These are phyloP conservation scores for Tetraselmis striata DNA, from an alignment of 139 green algal genomes.

Conservation along the genomic window DNA sequence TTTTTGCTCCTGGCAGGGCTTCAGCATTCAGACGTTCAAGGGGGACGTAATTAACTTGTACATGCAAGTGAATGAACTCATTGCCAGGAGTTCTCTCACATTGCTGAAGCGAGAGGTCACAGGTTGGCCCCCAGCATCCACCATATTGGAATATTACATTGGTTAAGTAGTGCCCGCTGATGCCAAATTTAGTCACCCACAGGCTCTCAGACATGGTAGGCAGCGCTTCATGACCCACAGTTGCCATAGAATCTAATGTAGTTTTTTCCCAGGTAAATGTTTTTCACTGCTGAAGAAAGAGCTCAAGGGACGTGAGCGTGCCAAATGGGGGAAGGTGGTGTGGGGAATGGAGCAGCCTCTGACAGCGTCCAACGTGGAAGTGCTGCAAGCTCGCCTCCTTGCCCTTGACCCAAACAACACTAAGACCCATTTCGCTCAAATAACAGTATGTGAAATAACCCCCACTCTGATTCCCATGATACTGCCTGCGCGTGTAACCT, in stretches of 20 bases:
- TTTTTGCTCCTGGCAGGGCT: no score
- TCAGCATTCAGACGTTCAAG: not conserved
- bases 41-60: not conserved
- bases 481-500: not conserved
- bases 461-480: no score
- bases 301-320: not conserved
- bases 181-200: no score
- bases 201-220: no score
- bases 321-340: not conserved
- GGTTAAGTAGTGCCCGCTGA: no score
- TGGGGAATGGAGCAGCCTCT: not conserved
- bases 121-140: no score
- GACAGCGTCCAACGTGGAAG: not conserved
- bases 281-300: not conserved
- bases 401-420: not conserved
- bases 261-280: not conserved
- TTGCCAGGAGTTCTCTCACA: not conserved
- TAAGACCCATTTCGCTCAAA: not conserved
- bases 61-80: not conserved
- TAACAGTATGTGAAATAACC: not conserved
- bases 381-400: not conserved
- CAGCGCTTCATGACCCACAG: no score
- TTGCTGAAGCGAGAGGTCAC: not conserved
- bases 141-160: no score
- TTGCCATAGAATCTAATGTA: no score